phyloP scores from a whole-genome alignment of 2,329 filamentous ascomycete species.

The Pyricularia sp. region DNA sequence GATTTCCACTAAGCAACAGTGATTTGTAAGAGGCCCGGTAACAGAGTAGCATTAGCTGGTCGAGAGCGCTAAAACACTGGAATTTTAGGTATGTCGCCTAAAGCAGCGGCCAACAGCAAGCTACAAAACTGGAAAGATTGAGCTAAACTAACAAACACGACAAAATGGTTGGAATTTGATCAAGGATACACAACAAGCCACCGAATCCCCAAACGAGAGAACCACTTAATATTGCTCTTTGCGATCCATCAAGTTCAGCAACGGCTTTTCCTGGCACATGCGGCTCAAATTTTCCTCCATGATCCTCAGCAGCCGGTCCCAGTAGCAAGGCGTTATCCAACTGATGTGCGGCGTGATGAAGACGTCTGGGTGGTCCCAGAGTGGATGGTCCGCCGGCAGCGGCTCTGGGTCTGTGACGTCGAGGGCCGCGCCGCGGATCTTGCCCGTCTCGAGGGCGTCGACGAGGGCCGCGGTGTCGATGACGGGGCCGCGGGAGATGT shows the following conservation, averaged over 20 bases:
- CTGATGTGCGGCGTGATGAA: constrained; percentile 45
- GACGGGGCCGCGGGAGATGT: constrained; percentile 52
- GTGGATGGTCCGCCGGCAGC: constrained; percentile 49
- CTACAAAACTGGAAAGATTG: too few species aligned
- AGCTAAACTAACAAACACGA: neutral
- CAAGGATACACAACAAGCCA: neutral
- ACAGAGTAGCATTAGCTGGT: too few species aligned
- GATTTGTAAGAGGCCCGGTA: too few species aligned
- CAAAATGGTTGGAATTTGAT: neutral
- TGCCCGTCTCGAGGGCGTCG: constrained; percentile 36
- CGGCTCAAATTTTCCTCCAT: constrained; percentile 26
- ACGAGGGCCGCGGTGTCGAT: constrained; percentile 44
- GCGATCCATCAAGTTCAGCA: constrained; percentile 27
- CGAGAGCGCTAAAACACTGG: too few species aligned
- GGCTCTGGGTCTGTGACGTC: constrained; percentile 76
- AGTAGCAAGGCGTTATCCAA: constrained; percentile 26
- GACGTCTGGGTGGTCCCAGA: constrained; percentile 59
- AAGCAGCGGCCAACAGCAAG: too few species aligned
- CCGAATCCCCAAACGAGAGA: neutral
- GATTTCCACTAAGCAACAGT: neutral
- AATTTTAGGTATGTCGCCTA: too few species aligned
- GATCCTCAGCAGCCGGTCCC: constrained; percentile 26
- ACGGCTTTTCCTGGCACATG: constrained; percentile 20
- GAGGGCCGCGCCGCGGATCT: constrained; percentile 51
- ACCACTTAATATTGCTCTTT: constrained; percentile 16